These are phyloP conservation scores for Musa schizocarpa DNA, from an alignment of 176 grass and related monocot species.

Conservation along the genomic window DNA sequence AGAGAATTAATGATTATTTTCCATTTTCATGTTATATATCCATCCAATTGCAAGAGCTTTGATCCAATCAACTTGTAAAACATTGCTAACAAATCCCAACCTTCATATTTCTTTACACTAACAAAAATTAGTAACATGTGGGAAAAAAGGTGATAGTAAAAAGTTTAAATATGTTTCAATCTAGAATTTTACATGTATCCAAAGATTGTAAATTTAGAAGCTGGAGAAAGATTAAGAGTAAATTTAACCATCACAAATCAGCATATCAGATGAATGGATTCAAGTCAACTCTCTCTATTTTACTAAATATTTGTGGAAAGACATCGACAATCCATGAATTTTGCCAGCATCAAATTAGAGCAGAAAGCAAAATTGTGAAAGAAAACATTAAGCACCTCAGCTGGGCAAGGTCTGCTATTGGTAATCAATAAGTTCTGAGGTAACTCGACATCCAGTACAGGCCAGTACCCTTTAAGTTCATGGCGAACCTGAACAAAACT, in stretches of 20 bases:
- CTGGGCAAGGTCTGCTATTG: constrained; percentile 25
- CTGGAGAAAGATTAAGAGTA: not conserved
- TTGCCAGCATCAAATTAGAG: not conserved
- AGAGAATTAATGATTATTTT: too few relatives aligned
- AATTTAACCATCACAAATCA: not conserved
- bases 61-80: too few relatives aligned
- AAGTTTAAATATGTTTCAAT: too few relatives aligned
- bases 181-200: not conserved
- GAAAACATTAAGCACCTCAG: constrained; percentile 37
- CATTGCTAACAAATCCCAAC: too few relatives aligned
- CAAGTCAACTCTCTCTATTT: not conserved
- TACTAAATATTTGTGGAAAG: not conserved
- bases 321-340: not conserved
- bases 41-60: too few relatives aligned
- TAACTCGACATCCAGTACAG: constrained; percentile 47
- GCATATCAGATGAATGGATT: not conserved
- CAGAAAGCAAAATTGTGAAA: not conserved
- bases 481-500: constrained; percentile 55
- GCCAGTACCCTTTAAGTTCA: constrained; percentile 86
- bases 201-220: not conserved
- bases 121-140: too few relatives aligned
- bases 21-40: too few relatives aligned
- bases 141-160: too few relatives aligned
- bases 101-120: too few relatives aligned
- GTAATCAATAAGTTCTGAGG: constrained; percentile 40